Percentiles rank a stretch among this genome's conserved stretches.
phyloP scores from a whole-genome alignment of 2,329 filamentous ascomycete genomes.

The Aureobasidium melanogenum region DNA sequence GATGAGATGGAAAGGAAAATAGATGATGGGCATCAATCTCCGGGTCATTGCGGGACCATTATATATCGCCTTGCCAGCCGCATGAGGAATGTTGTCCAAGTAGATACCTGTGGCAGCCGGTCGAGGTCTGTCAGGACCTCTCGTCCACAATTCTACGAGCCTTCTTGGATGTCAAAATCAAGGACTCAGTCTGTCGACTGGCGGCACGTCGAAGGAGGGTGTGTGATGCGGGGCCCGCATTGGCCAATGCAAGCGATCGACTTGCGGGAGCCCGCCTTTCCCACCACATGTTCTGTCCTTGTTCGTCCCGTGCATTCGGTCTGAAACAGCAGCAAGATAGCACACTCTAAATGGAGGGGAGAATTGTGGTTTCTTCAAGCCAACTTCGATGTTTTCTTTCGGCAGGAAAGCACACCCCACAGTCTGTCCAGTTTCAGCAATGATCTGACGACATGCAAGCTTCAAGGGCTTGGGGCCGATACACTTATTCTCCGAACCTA shows the following conservation, averaged over 20 bases:
- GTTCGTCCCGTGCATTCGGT: not conserved
- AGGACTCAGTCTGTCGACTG: not conserved
- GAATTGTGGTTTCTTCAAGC: not conserved
- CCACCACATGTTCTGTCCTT: not conserved
- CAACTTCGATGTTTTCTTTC: not conserved
- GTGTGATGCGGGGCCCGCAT: not conserved
- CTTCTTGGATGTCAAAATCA: not conserved
- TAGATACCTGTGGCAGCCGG: not conserved
- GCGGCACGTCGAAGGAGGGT: not conserved
- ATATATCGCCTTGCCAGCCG: not conserved
- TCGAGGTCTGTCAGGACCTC: not conserved
- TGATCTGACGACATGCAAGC: slow-evolving; percentile 1
- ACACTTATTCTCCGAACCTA: slow-evolving; percentile 11
- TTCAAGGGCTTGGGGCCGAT: slow-evolving; percentile 8
- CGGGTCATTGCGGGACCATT: not conserved
- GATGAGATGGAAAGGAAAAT: slow-evolving; percentile 1
- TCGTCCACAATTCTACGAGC: not conserved
- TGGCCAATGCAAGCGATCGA: not conserved
- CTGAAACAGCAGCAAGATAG: not conserved
- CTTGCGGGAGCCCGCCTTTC: not conserved
- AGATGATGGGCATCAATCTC: slow-evolving; percentile 1
- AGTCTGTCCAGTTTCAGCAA: not conserved
- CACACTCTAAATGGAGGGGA: not conserved
- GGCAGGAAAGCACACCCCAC: not conserved
- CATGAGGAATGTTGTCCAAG: not conserved